Base-by-base conservation (phyloP, 805 yeast species). In the Clavispora fructus region DNA sequence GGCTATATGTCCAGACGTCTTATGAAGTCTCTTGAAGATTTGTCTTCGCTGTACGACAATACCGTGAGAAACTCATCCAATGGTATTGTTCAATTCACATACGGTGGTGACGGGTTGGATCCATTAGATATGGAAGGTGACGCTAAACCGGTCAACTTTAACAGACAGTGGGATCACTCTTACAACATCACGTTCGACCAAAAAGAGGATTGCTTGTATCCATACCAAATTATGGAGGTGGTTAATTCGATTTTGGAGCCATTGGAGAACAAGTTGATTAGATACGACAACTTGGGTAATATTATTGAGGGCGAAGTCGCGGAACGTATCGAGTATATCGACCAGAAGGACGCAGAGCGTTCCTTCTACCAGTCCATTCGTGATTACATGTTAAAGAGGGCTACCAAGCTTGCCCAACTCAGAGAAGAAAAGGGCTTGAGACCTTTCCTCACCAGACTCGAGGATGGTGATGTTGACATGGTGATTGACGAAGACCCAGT, bases 111-210 rank as follows among this genome's bases (percentile, higher is more conserved):
- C 67, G 97, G 98, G 41, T 77, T 94, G 53, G 99, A 94, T 73
- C 99, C 99, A 3, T 76, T 88, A 62, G 97, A 92, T 68, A 94
- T 94, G 99, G 99, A 95, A 69, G 99, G 99, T 56, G 97, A 95
- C 67, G 97, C 98, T 1, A 80, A 75, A 58, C 99, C 99, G 0
- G 99, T 94, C 31, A 90, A 95, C 63, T 92, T 94, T 64, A 75
- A 74, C 46, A 82, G 97, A 62, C 88, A 96, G 23, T 94, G 99
- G 99, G 90, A 83, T 52, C 99, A 94, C 64, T 83, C 96, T 7
- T 75, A 68, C 56, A 85, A 86, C 66, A 71, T 88, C 46, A 86
- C 96, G 1, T 82, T 80, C 52, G 70, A 78, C 55, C 69, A 73
- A 41, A 48, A 68, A 0, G 89, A 79, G 14, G 55, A 57, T 28